These are phyloP conservation scores for Lotus japonicus DNA, from an alignment of 306 rosid genomes.

Conservation along the genomic window DNA sequence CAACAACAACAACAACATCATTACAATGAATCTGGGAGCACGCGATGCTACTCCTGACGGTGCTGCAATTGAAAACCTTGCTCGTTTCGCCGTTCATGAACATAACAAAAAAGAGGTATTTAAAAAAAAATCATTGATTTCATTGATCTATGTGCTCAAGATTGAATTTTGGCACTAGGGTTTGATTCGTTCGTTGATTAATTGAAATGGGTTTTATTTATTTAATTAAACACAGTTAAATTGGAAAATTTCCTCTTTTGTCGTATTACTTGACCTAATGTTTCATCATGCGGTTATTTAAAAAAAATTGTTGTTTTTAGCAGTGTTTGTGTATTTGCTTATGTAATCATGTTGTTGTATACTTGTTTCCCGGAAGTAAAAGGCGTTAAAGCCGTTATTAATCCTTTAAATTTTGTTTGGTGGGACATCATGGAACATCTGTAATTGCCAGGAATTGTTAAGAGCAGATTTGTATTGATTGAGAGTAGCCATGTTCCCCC, in stretches of 20 bases:
- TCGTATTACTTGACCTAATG: neutral
- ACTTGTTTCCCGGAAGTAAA: too few species aligned
- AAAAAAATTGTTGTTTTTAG: neutral
- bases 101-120: conserved; percentile 44
- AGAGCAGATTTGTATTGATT: neutral
- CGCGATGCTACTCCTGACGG: conserved; percentile 16
- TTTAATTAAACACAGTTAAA: neutral
- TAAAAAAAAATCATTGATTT: neutral
- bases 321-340: neutral
- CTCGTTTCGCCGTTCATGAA: conserved; percentile 47
- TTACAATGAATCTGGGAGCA: conserved; percentile 28
- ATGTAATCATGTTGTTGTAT: too few species aligned
- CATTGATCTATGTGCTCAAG: neutral
- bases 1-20: neutral
- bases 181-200: neutral
- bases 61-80: conserved; percentile 31
- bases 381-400: too few species aligned
- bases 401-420: neutral
- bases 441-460: neutral
- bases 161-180: neutral
- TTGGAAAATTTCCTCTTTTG: neutral
- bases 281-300: neutral
- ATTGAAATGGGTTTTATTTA: neutral
- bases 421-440: neutral
- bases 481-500: neutral